Conservation (phyloP, 2,329 filamentous ascomycete species). For the Dactylellina parvicollis region DNA sequence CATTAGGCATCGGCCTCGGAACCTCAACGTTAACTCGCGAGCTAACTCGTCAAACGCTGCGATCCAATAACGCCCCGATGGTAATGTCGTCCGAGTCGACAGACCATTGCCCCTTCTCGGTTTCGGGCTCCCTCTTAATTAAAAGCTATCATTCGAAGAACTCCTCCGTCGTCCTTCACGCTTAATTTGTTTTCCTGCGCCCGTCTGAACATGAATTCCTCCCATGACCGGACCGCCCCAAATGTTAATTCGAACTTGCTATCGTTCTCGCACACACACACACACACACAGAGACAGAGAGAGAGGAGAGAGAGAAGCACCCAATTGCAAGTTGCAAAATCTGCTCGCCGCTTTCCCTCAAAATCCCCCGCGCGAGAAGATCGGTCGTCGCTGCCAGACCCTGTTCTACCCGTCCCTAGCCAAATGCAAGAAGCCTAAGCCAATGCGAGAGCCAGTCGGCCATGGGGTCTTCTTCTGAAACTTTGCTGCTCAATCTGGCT, state of each 20-base stretch:
- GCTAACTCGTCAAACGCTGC: too few species aligned
- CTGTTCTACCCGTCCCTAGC: conserved; percentile 44
- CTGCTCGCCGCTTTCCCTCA: conserved; percentile 33
- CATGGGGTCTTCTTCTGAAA: conserved; percentile 29
- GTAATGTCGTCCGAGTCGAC: conserved; percentile 1
- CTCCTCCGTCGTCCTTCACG: conserved; percentile 47
- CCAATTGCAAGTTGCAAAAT: conserved; percentile 24
- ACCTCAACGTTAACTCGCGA: conserved; percentile 16
- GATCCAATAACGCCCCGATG: conserved; percentile 24
- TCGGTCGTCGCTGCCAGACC: conserved; percentile 29
- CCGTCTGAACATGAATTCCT: conserved; percentile 27
- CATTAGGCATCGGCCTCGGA: conserved; percentile 32
- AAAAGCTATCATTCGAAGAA: conserved; percentile 50
- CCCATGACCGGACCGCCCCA: conserved; percentile 6
- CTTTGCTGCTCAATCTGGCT: conserved; percentile 10
- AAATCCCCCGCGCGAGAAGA: conserved; percentile 41
- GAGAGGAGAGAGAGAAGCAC: too few species aligned
- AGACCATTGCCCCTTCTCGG: conserved; percentile 11
- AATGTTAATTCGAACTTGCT: conserved; percentile 36
- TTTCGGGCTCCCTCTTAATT: conserved; percentile 38
- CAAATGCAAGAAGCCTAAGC: conserved; percentile 29
- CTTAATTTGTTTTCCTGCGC: conserved; percentile 25
- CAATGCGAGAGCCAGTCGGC: conserved; percentile 4
- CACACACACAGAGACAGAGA: conserved; percentile 28
- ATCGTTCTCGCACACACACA: conserved; percentile 33